These are phyloP conservation scores for Pontederia crassipes DNA, from an alignment of 176 grass and related monocot species.

Conservation along the genomic window DNA sequence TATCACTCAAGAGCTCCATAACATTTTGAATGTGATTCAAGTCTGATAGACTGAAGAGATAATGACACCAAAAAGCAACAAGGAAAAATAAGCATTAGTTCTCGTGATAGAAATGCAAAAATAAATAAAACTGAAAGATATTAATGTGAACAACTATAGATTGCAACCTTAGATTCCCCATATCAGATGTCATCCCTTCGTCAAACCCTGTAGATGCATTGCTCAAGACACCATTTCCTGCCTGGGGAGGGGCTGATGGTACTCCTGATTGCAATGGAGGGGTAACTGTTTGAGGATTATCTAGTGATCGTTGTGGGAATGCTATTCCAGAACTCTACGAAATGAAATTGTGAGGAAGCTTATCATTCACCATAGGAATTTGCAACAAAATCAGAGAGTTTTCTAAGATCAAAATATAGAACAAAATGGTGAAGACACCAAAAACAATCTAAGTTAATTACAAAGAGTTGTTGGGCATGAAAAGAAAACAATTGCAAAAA, in stretches of 20 bases:
- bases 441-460: too few species aligned
- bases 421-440: too few species aligned
- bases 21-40: slow-evolving; percentile 65
- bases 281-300: slow-evolving; percentile 65
- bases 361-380: too few species aligned
- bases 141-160: neutral
- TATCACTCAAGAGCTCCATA: slow-evolving; percentile 61
- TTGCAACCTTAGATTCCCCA: slow-evolving; percentile 52
- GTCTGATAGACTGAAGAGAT: slow-evolving; percentile 48
- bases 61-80: neutral
- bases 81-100: slow-evolving; percentile 6
- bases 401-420: too few species aligned
- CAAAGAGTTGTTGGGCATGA: too few species aligned
- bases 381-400: too few species aligned
- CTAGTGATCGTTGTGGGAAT: slow-evolving; percentile 55
- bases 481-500: too few species aligned
- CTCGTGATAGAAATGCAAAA: slow-evolving; percentile 2
- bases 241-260: neutral
- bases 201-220: slow-evolving; percentile 32
- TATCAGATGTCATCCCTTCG: slow-evolving; percentile 37
- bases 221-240: slow-evolving; percentile 35
- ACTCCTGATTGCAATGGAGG: slow-evolving; percentile 38
- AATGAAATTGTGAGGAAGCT: neutral
- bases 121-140: neutral
- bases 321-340: slow-evolving; percentile 63